Evolutionary conservation across 1,284 basidiomycete genomes (phyloP).

Genomic region (Sporisorium reilianum): DNA sequence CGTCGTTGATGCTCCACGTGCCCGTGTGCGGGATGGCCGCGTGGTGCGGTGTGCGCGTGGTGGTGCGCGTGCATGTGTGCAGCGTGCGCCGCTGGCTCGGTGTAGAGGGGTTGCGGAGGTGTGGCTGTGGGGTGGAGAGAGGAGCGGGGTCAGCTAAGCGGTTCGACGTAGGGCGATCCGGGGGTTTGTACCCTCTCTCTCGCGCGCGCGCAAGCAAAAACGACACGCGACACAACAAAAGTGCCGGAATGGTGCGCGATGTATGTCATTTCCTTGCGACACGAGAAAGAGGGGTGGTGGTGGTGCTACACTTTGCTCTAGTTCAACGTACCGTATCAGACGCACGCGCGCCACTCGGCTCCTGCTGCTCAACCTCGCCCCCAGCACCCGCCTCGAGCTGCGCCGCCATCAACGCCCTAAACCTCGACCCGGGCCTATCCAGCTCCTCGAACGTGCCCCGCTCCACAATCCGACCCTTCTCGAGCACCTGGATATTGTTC

Average conservation of each 20-base stretch:
- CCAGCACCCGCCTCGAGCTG: slow-evolving; percentile 53
- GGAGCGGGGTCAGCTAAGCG: too few relatives aligned
- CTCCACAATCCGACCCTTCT: slow-evolving; percentile 71
- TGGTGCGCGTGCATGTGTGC: too few relatives aligned
- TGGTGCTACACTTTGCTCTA: too few relatives aligned
- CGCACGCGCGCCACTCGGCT: not conserved
- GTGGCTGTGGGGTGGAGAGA: too few relatives aligned
- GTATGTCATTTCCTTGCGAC: too few relatives aligned
- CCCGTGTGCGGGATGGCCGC: slow-evolving; percentile 24
- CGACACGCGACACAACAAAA: too few relatives aligned
- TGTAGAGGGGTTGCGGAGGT: too few relatives aligned
- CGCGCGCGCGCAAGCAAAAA: too few relatives aligned
- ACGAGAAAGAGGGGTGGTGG: not conserved
- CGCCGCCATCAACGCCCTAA: slow-evolving; percentile 63
- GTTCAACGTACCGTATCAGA: slow-evolving; percentile 22
- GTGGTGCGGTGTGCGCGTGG: not conserved
- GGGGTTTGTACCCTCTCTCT: too few relatives aligned
- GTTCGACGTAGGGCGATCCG: too few relatives aligned
- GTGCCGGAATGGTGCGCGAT: too few relatives aligned
- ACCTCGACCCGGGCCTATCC: slow-evolving; percentile 61
- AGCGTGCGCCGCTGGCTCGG: too few relatives aligned
- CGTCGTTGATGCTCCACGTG: slow-evolving; percentile 32
- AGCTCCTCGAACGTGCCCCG: slow-evolving; percentile 71
- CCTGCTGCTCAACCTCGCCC: slow-evolving; percentile 2
- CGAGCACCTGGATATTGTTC: slow-evolving; percentile 71